Evolutionary conservation across 2,329 filamentous ascomycete genomes (phyloP).

Genomic region (Venturiaceae sp.): DNA sequence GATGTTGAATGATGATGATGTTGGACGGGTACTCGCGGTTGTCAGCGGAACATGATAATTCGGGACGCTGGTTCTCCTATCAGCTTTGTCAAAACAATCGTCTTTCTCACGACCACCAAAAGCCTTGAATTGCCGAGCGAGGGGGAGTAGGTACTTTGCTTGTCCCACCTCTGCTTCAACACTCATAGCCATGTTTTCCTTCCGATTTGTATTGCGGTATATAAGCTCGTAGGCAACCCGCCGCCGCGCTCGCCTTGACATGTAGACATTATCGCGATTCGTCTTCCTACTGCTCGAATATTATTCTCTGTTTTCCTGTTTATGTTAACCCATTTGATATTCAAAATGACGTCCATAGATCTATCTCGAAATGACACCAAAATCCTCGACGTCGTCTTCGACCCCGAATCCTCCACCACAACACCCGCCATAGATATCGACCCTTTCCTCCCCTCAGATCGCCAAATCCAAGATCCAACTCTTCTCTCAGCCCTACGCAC

Average conservation of each 20-base stretch:
- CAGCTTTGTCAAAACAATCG: too few relatives aligned
- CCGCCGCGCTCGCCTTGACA: too few relatives aligned
- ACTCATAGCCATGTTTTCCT: background rate
- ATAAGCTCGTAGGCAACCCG: background rate
- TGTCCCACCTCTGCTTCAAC: background rate
- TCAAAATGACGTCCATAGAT: background rate
- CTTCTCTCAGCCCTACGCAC: conserved; percentile 12
- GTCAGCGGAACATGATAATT: conserved; percentile 27
- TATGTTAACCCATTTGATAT: background rate
- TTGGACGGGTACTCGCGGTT: background rate
- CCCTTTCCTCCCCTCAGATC: conserved; percentile 14
- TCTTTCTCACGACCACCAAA: background rate
- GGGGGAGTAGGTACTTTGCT: background rate
- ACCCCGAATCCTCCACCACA: conserved; percentile 17
- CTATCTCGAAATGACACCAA: conserved; percentile 27
- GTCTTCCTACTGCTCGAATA: too few relatives aligned
- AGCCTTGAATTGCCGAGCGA: background rate
- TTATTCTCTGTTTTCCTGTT: background rate
- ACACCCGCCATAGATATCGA: background rate
- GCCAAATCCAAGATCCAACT: conserved; percentile 10
- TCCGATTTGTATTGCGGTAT: background rate
- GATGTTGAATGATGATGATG: background rate
- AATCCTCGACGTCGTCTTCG: conserved; percentile 32
- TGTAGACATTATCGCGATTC: too few relatives aligned
- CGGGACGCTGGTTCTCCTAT: conserved; percentile 28